phyloP scores from a whole-genome alignment of 1,284 basidiomycete species.

The Naganishia cerealis region DNA sequence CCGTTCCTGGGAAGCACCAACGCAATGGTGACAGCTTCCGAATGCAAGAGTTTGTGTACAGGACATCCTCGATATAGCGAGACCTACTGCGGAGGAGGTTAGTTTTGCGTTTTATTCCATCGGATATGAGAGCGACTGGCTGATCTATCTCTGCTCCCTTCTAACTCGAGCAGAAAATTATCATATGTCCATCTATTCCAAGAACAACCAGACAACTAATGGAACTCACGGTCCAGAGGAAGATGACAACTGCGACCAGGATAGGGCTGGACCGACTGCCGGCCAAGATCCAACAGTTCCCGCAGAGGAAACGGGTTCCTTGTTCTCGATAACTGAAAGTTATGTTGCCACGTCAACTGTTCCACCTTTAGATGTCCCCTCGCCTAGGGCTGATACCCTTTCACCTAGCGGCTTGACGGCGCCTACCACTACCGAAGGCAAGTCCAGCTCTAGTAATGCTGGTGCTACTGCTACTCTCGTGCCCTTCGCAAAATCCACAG shows the following conservation, averaged over 20 bases:
- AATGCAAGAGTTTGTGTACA: conserved; percentile 10
- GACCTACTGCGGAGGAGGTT: conserved; percentile 16
- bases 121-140: background rate
- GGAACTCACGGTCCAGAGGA: background rate
- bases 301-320: background rate
- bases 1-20: background rate
- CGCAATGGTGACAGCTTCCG: conserved; percentile 9
- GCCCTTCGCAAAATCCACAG: background rate
- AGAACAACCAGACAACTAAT: background rate
- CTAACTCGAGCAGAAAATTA: background rate
- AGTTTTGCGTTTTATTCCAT: background rate
- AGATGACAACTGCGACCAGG: background rate
- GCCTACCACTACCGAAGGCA: background rate
- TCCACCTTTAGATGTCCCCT: background rate
- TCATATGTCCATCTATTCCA: conserved; percentile 1
- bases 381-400: background rate
- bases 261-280: background rate
- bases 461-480: background rate
- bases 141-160: background rate
- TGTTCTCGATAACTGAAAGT: background rate
- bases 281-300: background rate
- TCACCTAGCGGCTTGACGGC: background rate
- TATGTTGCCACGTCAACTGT: background rate
- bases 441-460: background rate
- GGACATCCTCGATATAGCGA: conserved; percentile 17